Conservation (phyloP, 345 rosid species). For the Clarkia xantiana region DNA sequence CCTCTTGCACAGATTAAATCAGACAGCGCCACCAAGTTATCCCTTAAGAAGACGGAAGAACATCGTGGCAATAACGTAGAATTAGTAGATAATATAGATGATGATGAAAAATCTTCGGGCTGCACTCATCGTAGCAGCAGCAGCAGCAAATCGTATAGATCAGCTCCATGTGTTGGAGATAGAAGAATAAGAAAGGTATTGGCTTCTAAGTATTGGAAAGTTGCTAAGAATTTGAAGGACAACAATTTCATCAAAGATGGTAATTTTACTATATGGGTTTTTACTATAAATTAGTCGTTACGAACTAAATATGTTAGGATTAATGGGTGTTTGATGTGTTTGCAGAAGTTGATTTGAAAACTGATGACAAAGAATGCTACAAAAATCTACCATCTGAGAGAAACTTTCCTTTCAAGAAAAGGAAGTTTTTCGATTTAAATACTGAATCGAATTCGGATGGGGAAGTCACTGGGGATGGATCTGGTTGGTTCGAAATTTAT, state of each 20-base stretch:
- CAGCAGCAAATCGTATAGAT: conserved; percentile 40
- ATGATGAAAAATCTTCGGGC: conserved; percentile 47
- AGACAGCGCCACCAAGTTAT: conserved; percentile 25
- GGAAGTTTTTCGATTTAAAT: conserved; percentile 39
- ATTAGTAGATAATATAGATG: conserved; percentile 50
- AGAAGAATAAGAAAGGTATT: conserved; percentile 42
- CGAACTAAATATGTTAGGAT: conserved; percentile 4
- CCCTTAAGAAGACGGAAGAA: conserved; percentile 11
- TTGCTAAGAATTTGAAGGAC: conserved; percentile 36
- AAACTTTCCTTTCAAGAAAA: conserved; percentile 36
- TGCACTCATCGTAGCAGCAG: conserved; percentile 23
- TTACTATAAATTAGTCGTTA: background rate
- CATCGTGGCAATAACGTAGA: too few species aligned
- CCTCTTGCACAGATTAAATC: conserved; percentile 21
- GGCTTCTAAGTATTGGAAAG: conserved; percentile 48
- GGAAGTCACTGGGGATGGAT: conserved; percentile 50
- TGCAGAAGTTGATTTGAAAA: conserved; percentile 36
- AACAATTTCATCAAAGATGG: conserved; percentile 39
- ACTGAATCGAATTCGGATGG: conserved; percentile 43
- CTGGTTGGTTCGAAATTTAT: conserved; percentile 6
- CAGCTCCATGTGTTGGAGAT: conserved; percentile 33
- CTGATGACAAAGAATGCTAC: conserved; percentile 24
- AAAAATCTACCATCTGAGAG: conserved; percentile 24
- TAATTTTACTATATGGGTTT: conserved; percentile 15
- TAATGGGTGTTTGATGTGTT: conserved; percentile 29